Evolutionary conservation across 2,329 filamentous ascomycete species (phyloP).

Genomic region (Fusarium praegraminearum): DNA sequence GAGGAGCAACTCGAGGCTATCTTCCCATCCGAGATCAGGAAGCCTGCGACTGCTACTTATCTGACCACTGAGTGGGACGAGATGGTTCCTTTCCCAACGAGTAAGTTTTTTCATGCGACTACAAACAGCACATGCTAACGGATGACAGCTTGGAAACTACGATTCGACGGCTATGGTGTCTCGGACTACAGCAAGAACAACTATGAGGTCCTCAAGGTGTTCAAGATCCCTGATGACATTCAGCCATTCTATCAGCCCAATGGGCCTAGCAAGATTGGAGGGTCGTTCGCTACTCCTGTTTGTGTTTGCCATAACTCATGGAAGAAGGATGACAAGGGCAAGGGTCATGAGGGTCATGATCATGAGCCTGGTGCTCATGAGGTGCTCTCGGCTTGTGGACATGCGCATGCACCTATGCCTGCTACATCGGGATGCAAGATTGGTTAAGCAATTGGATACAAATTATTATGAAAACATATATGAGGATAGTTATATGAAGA

Average conservation of each 20-base stretch:
- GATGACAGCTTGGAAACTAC: conserved; percentile 19
- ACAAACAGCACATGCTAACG: background rate
- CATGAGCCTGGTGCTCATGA: background rate
- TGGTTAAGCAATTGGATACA: background rate
- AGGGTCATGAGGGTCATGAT: background rate
- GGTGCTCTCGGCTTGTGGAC: background rate
- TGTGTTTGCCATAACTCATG: background rate
- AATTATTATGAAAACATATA: too few species aligned
- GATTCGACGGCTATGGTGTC: conserved; percentile 28
- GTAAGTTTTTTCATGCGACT: conserved; percentile 2
- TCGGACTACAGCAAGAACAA: conserved; percentile 17
- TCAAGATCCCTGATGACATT: conserved; percentile 2
- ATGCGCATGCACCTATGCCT: background rate
- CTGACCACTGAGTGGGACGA: conserved; percentile 41
- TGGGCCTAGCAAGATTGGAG: background rate
- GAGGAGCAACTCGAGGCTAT: background rate
- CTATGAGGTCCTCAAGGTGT: background rate
- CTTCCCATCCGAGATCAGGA: conserved; percentile 10
- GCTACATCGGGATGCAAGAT: background rate
- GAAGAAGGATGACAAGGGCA: background rate
- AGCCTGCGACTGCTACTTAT: conserved; percentile 32
- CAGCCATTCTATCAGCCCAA: conserved; percentile 20
- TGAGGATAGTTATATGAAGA: too few species aligned
- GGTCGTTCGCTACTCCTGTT: conserved; percentile 17
- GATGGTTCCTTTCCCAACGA: conserved; percentile 39